Conservation (phyloP, 139 green algal species). For the Parachlorella kessleri region DNA sequence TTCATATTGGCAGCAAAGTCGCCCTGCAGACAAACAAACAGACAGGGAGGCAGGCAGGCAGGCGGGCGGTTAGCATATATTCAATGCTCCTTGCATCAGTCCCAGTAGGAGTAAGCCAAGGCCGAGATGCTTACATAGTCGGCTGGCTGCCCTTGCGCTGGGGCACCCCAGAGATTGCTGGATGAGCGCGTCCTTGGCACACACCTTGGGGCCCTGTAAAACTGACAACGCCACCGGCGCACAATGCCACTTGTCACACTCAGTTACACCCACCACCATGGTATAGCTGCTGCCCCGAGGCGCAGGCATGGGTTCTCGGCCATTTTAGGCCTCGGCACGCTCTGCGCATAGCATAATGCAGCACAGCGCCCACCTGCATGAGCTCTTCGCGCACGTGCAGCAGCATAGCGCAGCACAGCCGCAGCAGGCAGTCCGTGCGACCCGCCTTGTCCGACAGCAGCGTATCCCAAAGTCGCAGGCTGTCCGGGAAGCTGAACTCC, state of each 20-base stretch:
- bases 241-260: neutral
- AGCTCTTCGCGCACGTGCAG: slow-evolving; percentile 67
- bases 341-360: too few species aligned
- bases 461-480: slow-evolving; percentile 88
- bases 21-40: slow-evolving; percentile 38
- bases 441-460: slow-evolving; percentile 65
- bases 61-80: neutral
- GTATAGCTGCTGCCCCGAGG: too few species aligned
- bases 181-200: too few species aligned
- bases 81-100: neutral
- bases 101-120: neutral
- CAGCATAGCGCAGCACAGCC: slow-evolving; percentile 90
- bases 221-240: too few species aligned
- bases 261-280: neutral
- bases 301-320: too few species aligned
- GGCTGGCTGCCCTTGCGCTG: too few species aligned
- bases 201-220: too few species aligned
- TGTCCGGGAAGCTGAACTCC: slow-evolving; percentile 90
- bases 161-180: too few species aligned
- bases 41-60: neutral
- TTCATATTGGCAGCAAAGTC: slow-evolving; percentile 94
- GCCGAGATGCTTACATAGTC: neutral
- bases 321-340: too few species aligned
- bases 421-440: slow-evolving; percentile 76
- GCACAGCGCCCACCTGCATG: slow-evolving; percentile 57